phyloP scores from a whole-genome alignment of 495 filamentous ascomycete genomes.

The Aspergillus coremiiformis region DNA sequence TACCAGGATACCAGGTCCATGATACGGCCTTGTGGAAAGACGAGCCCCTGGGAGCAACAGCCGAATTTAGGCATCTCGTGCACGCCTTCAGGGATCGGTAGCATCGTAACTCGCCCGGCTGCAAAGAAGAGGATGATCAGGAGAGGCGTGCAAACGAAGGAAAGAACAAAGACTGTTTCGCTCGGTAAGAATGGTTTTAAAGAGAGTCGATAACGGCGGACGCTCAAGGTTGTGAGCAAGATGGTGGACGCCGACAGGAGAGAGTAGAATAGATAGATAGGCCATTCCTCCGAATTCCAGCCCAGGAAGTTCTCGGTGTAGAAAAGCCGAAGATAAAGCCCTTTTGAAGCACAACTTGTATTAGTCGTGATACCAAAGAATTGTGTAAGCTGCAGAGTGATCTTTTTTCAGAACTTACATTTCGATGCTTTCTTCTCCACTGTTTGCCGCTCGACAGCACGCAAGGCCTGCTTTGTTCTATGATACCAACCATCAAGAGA shows the following conservation, averaged over 20 bases:
- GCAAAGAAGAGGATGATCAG: conserved; percentile 27
- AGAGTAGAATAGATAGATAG: background rate
- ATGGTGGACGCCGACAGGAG: background rate
- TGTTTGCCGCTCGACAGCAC: conserved; percentile 24
- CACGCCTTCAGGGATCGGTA: conserved; percentile 21
- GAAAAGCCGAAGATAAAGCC: background rate
- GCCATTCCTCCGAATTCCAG: background rate
- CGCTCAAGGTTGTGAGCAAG: conserved; percentile 3
- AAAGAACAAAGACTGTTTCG: conserved; percentile 9
- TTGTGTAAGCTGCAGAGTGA: too few relatives aligned
- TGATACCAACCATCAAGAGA: conserved; percentile 46
- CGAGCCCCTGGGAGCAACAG: conserved; percentile 43
- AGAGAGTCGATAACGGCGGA: background rate
- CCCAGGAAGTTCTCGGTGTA: background rate
- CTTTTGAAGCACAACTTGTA: background rate
- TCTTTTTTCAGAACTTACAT: conserved; percentile 16
- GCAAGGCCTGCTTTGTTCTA: conserved; percentile 31
- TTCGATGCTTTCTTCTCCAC: conserved; percentile 14
- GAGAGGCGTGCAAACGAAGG: conserved; percentile 21
- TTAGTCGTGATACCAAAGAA: too few relatives aligned
- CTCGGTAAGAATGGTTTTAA: conserved; percentile 9
- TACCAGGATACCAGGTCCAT: conserved; percentile 19
- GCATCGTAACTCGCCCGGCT: conserved; percentile 29
- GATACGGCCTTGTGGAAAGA: conserved; percentile 30
- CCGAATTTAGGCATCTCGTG: conserved; percentile 44